Evolutionary conservation across 352 stramenopile genomes (phyloP).

Genomic region (Aphanomyces stellatus): DNA sequence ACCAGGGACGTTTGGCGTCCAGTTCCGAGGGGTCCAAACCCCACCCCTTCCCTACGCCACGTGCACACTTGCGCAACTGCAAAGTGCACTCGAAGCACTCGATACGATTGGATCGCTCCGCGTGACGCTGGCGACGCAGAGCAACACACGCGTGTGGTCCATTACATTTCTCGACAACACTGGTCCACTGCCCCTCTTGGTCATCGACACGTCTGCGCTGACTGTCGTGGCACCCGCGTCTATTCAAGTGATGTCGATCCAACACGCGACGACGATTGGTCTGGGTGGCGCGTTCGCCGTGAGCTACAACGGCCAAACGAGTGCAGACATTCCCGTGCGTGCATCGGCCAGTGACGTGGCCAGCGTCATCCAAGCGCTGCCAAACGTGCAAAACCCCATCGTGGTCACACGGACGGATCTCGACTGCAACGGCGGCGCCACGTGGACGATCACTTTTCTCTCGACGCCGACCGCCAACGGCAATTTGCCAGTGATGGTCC

Average conservation of each 20-base stretch:
- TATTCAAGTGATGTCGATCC: neutral
- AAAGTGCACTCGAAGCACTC: neutral
- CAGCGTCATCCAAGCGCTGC: neutral
- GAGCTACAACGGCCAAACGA: conserved; percentile 13
- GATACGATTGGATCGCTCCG: conserved; percentile 2
- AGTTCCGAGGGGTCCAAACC: neutral
- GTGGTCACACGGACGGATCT: neutral
- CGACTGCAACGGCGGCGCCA: conserved; percentile 9
- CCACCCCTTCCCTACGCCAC: neutral
- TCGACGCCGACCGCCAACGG: conserved; percentile 6
- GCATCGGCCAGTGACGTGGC: neutral
- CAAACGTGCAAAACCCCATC: conserved; percentile 15
- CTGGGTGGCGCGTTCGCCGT: conserved; percentile 5
- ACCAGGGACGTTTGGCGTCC: neutral
- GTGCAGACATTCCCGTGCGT: neutral
- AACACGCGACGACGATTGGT: neutral
- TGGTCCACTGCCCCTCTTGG: neutral
- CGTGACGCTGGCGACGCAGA: neutral
- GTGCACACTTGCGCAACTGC: neutral
- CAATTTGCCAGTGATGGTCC: conserved; percentile 9
- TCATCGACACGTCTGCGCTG: neutral
- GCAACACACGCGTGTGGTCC: neutral
- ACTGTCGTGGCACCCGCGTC: neutral
- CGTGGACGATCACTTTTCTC: conserved; percentile 13
- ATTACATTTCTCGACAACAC: conserved; percentile 15